These are phyloP conservation scores for Rhodosporidiobolus sp. DNA, from an alignment of 768 basidiomycete species.

Conservation along the genomic window DNA sequence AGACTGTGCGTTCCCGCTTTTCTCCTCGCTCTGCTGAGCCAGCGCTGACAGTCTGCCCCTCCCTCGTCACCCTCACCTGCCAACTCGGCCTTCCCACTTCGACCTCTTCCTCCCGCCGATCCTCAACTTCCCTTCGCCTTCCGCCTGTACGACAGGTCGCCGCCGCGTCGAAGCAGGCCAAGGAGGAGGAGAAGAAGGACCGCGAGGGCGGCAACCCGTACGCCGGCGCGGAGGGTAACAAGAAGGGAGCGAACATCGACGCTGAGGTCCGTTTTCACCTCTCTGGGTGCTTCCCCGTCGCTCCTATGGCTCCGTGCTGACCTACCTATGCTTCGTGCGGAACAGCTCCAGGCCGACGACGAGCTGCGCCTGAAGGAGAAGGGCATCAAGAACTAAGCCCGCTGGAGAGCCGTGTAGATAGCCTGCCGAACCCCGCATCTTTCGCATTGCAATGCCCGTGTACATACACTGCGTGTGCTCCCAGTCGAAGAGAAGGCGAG, in stretches of 20 bases:
- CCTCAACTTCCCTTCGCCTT: too few relatives aligned
- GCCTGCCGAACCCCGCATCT: too few relatives aligned
- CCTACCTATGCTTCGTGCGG: rapidly evolving
- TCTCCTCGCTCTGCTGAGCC: too few relatives aligned
- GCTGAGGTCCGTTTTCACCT: slow-evolving; percentile 12
- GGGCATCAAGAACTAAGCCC: too few relatives aligned
- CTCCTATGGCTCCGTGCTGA: background rate
- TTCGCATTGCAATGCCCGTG: too few relatives aligned
- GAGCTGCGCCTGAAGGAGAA: background rate
- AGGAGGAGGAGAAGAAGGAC: background rate
- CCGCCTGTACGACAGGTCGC: slow-evolving; percentile 20
- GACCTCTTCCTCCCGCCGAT: background rate
- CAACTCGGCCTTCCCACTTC: background rate
- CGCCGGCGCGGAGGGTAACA: slow-evolving; percentile 29
- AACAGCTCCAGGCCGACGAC: slow-evolving; percentile 12
- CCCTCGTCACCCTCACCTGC: background rate
- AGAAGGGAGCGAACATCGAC: slow-evolving; percentile 36
- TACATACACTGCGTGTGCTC: too few relatives aligned
- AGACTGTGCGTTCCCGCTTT: background rate
- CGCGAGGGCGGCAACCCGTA: slow-evolving; percentile 12
- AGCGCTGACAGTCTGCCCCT: background rate
- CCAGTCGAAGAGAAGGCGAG: too few relatives aligned
- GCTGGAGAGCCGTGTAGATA: too few relatives aligned
- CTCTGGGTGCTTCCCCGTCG: too few relatives aligned
- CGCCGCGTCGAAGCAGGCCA: slow-evolving; percentile 23